Percentiles rank a stretch among this genome's conserved stretches.
Conservation (phyloP, 768 basidiomycete species). For the Rhodosporidiobolus odoratus region DNA sequence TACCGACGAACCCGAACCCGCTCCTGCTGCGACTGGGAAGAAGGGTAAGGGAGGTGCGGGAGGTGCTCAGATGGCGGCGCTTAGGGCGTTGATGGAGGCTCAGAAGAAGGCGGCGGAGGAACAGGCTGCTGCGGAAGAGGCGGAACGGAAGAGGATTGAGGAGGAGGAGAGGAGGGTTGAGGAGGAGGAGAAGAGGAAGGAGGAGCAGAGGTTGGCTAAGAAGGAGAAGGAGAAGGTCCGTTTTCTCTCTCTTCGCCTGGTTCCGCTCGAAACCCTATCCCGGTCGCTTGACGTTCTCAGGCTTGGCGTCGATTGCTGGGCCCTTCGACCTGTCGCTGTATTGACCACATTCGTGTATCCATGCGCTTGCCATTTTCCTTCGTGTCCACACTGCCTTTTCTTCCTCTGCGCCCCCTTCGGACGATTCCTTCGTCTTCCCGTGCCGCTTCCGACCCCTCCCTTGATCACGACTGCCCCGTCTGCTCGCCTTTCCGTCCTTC, state of each 20-base stretch:
- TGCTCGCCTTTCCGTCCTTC: background rate
- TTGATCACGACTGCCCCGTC: too few species aligned
- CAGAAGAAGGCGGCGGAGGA: constrained; percentile 78
- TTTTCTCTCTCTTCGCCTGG: constrained; percentile 8
- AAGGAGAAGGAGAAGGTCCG: constrained; percentile 89
- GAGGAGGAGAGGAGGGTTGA: constrained; percentile 76
- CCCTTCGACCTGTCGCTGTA: too few species aligned
- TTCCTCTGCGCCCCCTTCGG: too few species aligned
- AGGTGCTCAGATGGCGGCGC: constrained; percentile 62
- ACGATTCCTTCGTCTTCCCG: too few species aligned
- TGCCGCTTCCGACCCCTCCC: too few species aligned
- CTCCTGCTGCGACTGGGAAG: constrained; percentile 41
- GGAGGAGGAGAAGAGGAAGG: constrained; percentile 81
- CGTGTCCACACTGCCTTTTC: background rate
- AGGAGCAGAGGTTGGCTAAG: constrained; percentile 83
- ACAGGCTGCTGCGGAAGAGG: too few species aligned
- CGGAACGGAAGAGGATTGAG: constrained; percentile 63
- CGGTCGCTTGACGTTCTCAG: too few species aligned
- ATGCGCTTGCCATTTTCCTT: too few species aligned
- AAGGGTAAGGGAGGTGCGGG: constrained; percentile 54
- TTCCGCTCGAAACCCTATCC: background rate
- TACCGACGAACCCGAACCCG: constrained; percentile 42
- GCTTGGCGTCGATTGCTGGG: too few species aligned
- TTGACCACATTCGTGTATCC: too few species aligned
- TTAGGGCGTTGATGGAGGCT: constrained; percentile 84